Evolutionary conservation across 148 eudicot species (phyloP).

Genomic region (Chenopodium album): DNA sequence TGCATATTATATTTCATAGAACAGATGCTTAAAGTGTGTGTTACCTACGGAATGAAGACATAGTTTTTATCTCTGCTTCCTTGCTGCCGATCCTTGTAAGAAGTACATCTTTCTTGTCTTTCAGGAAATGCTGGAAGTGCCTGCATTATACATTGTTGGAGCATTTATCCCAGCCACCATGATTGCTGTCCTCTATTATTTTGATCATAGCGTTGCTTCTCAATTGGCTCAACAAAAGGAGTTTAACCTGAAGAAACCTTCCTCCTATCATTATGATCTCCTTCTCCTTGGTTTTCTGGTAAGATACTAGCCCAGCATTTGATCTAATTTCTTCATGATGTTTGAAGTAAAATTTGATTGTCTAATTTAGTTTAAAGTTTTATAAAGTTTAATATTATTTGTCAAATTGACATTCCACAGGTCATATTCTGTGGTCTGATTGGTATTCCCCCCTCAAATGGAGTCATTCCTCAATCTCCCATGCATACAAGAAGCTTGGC

Average conservation of each 20-base stretch:
- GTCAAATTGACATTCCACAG: slow-evolving; percentile 34
- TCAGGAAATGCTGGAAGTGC: slow-evolving; percentile 92
- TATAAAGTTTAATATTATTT: neutral
- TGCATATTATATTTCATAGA: neutral
- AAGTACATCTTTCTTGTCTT: slow-evolving; percentile 3
- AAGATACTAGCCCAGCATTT: slow-evolving; percentile 8
- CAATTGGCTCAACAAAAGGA: slow-evolving; percentile 96
- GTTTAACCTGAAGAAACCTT: slow-evolving; percentile 89
- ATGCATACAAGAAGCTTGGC: slow-evolving; percentile 99
- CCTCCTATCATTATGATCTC: slow-evolving; percentile 96
- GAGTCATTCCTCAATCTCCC: slow-evolving; percentile 99
- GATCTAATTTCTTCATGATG: neutral
- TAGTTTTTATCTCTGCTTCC: neutral
- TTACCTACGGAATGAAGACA: neutral
- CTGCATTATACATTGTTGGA: slow-evolving; percentile 77
- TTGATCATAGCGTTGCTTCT: slow-evolving; percentile 99
- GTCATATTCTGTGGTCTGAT: slow-evolving; percentile 83
- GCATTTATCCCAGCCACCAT: slow-evolving; percentile 98
- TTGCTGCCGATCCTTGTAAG: slow-evolving; percentile 9
- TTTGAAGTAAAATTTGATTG: neutral
- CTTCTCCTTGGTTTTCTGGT: slow-evolving; percentile 94
- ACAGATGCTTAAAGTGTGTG: neutral
- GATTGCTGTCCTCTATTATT: slow-evolving; percentile 98
- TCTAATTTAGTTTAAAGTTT: neutral
- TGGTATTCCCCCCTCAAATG: slow-evolving; percentile 98